These are phyloP conservation scores for Globisporangium cylindrosporum DNA, from an alignment of 352 stramenopile species.

Conservation along the genomic window DNA sequence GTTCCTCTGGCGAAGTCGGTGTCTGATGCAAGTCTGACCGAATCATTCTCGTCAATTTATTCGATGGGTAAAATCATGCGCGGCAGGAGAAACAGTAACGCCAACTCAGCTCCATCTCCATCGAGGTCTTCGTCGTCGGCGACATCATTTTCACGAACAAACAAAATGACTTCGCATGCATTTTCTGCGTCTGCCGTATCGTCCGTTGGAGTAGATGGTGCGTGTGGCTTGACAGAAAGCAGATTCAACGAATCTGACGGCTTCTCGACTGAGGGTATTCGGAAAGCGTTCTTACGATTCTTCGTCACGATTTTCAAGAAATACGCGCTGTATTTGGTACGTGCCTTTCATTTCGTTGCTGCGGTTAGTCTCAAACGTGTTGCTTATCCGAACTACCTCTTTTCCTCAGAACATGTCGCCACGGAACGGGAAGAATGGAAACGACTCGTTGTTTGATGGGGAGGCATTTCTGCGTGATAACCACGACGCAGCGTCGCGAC, in stretches of 20 bases:
- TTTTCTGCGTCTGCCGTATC: not conserved
- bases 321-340: slow-evolving; percentile 73
- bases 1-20: slow-evolving; percentile 59
- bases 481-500: slow-evolving; percentile 47
- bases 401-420: slow-evolving; percentile 25
- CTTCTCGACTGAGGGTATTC: slow-evolving; percentile 65
- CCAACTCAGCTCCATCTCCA: slow-evolving; percentile 32
- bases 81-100: slow-evolving; percentile 45
- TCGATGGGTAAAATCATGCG: slow-evolving; percentile 71
- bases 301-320: slow-evolving; percentile 83
- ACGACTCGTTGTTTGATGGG: slow-evolving; percentile 57
- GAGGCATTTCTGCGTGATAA: slow-evolving; percentile 72
- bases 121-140: slow-evolving; percentile 25
- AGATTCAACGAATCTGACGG: slow-evolving; percentile 63
- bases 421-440: slow-evolving; percentile 22
- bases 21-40: slow-evolving; percentile 48
- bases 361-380: not conserved
- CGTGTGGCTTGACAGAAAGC: slow-evolving; percentile 54
- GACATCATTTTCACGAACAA: slow-evolving; percentile 17
- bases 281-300: slow-evolving; percentile 75
- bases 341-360: not conserved
- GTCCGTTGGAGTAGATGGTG: slow-evolving; percentile 26
- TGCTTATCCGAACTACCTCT: not conserved
- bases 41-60: slow-evolving; percentile 57
- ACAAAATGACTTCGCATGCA: not conserved